Conservation (phyloP, 2,329 filamentous ascomycete genomes). For the Drechslera avenae region DNA sequence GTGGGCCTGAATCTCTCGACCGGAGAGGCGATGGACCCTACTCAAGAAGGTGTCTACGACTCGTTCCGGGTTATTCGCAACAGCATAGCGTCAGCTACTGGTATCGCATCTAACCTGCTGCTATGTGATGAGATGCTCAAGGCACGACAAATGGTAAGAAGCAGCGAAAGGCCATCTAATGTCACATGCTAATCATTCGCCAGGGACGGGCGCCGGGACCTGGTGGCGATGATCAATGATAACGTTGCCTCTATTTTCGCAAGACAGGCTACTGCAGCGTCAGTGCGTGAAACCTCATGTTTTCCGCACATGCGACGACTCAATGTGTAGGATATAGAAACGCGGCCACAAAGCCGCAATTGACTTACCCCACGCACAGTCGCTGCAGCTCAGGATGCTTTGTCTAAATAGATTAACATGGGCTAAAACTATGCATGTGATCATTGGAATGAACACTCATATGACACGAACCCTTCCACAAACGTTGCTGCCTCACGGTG, state of each 20-base stretch:
- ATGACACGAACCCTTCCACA: too few species aligned
- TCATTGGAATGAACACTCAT: too few species aligned
- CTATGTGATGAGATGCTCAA: conserved; percentile 97
- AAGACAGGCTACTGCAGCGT: conserved; percentile 1
- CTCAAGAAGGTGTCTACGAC: conserved; percentile 90
- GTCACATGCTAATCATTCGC: conserved; percentile 6
- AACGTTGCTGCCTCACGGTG: too few species aligned
- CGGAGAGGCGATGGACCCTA: conserved; percentile 93
- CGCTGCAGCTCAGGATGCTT: conserved; percentile 1
- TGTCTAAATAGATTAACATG: conserved; percentile 15
- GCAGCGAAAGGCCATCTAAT: not conserved
- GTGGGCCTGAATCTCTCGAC: conserved; percentile 86
- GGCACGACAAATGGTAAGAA: conserved; percentile 83
- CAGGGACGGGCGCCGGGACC: conserved; percentile 43
- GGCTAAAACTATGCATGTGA: too few species aligned
- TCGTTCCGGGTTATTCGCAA: conserved; percentile 95
- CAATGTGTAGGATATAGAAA: not conserved
- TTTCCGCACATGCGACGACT: not conserved
- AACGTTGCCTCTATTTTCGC: not conserved
- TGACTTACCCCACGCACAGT: not conserved
- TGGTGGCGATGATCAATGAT: conserved; percentile 21
- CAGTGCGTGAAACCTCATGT: not conserved
- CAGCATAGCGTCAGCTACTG: conserved; percentile 88
- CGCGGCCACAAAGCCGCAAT: not conserved
- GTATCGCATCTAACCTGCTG: conserved; percentile 92